Percentiles rank a stretch among this genome's conserved stretches.
phyloP scores from a whole-genome alignment of 371 early-diverging fungal species.

The Coemansia sp. region DNA sequence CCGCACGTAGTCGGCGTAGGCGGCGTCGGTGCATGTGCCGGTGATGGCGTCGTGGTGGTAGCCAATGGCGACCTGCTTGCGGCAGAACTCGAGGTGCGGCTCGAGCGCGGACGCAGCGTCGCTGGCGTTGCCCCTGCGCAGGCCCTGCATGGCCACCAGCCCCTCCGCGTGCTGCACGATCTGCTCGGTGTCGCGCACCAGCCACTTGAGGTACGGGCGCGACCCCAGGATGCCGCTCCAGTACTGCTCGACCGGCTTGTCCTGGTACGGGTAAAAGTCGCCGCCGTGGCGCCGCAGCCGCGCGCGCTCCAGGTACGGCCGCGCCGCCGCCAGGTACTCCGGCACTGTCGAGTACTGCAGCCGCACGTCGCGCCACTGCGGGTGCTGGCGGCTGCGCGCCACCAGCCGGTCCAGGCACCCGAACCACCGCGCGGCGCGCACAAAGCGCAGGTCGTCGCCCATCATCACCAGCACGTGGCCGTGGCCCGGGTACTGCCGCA shows the following conservation, averaged over 20 bases:
- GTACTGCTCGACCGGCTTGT: conserved; percentile 50
- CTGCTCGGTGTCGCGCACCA: conserved; percentile 42
- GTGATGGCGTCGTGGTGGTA: conserved; percentile 52
- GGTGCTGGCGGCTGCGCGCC: background rate
- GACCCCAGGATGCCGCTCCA: conserved; percentile 48
- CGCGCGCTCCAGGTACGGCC: conserved; percentile 1
- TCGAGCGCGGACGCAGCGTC: conserved; percentile 24
- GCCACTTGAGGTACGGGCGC: conserved; percentile 45
- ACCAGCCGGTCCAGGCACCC: conserved; percentile 42
- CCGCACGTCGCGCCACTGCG: conserved; percentile 15
- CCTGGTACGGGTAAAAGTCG: conserved; percentile 50
- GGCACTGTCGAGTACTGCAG: conserved; percentile 44
- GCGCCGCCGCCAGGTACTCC: conserved; percentile 37
- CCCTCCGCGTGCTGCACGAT: conserved; percentile 44
- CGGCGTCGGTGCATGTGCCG: conserved; percentile 38
- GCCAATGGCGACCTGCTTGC: conserved; percentile 50
- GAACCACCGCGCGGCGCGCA: conserved; percentile 32
- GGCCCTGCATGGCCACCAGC: conserved; percentile 28
- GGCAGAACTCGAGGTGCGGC: conserved; percentile 26
- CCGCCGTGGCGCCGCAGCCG: conserved; percentile 12
- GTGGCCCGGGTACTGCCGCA: conserved; percentile 45
- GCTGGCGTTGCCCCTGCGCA: background rate
- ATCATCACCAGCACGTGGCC: conserved; percentile 51
- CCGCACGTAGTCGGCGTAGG: conserved; percentile 33
- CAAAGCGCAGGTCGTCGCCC: conserved; percentile 49